Conservation (phyloP, 345 rosid species). For the Lepidium sativum region DNA sequence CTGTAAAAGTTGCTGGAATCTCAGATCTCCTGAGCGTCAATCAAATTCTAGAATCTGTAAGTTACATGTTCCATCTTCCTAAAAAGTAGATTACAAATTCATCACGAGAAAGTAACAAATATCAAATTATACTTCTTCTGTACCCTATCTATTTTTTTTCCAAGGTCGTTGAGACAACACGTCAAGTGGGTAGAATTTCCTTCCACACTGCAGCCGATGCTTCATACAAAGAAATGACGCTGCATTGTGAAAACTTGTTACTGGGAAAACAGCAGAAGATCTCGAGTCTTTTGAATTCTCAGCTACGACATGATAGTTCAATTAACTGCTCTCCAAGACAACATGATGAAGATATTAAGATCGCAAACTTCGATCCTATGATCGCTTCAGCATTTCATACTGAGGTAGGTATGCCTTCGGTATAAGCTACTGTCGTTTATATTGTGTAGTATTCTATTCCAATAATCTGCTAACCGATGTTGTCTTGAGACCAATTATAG, state of each 20-base stretch:
- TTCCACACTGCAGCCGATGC: slow-evolving; percentile 61
- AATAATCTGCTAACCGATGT: neutral
- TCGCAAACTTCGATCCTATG: slow-evolving; percentile 23
- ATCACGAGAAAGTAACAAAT: neutral
- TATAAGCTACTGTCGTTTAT: neutral
- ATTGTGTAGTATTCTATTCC: too few relatives aligned
- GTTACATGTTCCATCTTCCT: slow-evolving; percentile 5
- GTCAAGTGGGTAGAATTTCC: slow-evolving; percentile 74
- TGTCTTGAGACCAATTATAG: neutral
- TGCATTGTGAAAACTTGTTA: slow-evolving; percentile 70
- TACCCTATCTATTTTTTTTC: neutral
- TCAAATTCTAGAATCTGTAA: slow-evolving; percentile 83
- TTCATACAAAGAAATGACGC: slow-evolving; percentile 79
- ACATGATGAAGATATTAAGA: slow-evolving; percentile 24
- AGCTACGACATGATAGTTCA: slow-evolving; percentile 46
- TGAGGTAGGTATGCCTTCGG: slow-evolving; percentile 21
- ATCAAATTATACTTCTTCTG: neutral
- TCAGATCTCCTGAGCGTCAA: slow-evolving; percentile 51
- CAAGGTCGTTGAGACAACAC: slow-evolving; percentile 67
- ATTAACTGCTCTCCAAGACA: slow-evolving; percentile 25
- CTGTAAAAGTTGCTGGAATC: slow-evolving; percentile 26
- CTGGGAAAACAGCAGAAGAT: slow-evolving; percentile 81
- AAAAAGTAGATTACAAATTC: neutral
- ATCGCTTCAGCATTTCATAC: slow-evolving; percentile 16
- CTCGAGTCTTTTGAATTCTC: slow-evolving; percentile 59